Percentiles rank a stretch among this genome's conserved stretches.
Evolutionary conservation across 495 filamentous ascomycete genomes (phyloP).

Genomic region (Xylaria castorea): DNA sequence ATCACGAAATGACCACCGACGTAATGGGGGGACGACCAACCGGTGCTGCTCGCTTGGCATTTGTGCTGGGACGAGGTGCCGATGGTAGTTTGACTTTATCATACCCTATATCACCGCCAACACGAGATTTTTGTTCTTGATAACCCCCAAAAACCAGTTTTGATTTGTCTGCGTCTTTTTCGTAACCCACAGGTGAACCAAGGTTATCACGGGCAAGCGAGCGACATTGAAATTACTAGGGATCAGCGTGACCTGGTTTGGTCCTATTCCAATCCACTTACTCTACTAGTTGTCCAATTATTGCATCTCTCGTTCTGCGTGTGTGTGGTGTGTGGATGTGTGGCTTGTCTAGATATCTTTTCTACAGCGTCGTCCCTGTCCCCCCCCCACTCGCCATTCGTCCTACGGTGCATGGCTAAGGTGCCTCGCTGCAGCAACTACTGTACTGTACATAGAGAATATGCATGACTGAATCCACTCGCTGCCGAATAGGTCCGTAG

Average conservation of each 20-base stretch:
- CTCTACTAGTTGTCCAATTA: slow-evolving; percentile 3
- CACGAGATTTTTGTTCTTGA: slow-evolving; percentile 2
- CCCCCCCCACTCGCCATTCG: slow-evolving; percentile 13
- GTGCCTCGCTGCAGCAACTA: slow-evolving; percentile 21
- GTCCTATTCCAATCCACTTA: slow-evolving; percentile 16
- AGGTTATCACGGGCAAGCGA: neutral
- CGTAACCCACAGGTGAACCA: slow-evolving; percentile 6
- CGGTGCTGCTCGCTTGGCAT: neutral
- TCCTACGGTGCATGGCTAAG: slow-evolving; percentile 24
- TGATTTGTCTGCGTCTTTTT: slow-evolving; percentile 13
- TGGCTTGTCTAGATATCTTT: neutral
- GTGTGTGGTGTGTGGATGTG: neutral
- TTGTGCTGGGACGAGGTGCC: slow-evolving; percentile 4
- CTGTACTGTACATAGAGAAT: slow-evolving; percentile 11
- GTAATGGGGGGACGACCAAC: slow-evolving; percentile 6
- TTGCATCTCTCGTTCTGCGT: neutral
- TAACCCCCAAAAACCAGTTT: slow-evolving; percentile 3
- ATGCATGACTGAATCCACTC: slow-evolving; percentile 25
- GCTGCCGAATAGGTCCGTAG: slow-evolving; percentile 13
- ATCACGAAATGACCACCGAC: slow-evolving; percentile 18
- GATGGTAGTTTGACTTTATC: neutral
- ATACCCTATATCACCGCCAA: neutral
- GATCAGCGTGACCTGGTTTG: slow-evolving; percentile 1
- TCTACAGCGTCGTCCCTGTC: neutral
- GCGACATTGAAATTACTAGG: slow-evolving; percentile 10